Evolutionary conservation across 768 basidiomycete species (phyloP).

Genomic region (Tylopilus plumbeoviolaceoides): DNA sequence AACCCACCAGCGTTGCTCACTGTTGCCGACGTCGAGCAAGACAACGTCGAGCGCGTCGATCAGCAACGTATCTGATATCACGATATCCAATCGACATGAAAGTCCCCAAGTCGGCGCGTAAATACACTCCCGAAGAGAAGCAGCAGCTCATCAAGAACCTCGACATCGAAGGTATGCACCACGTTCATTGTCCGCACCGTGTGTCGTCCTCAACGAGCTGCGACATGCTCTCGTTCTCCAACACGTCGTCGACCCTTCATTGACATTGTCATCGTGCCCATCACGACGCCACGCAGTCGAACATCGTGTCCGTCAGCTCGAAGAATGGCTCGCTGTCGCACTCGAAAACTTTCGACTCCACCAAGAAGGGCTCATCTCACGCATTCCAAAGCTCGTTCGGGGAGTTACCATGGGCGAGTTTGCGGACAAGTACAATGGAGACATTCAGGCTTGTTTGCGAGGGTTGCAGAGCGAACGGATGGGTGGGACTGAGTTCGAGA

Average conservation of each 20-base stretch:
- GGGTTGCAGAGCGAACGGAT: constrained; percentile 66
- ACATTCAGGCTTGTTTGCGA: constrained; percentile 65
- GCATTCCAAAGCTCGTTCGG: constrained; percentile 73
- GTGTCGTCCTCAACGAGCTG: not conserved
- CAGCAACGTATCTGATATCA: not conserved
- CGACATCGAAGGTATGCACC: constrained; percentile 66
- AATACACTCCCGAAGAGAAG: constrained; percentile 65
- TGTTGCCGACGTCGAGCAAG: not conserved
- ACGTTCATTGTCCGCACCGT: not conserved
- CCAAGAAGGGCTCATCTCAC: constrained; percentile 68
- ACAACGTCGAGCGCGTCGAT: not conserved
- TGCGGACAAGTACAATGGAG: constrained; percentile 72
- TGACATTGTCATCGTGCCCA: not conserved
- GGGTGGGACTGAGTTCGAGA: constrained; percentile 48
- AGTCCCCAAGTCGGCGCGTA: constrained; percentile 21
- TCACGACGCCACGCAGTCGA: constrained; percentile 44
- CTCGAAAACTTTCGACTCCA: constrained; percentile 73
- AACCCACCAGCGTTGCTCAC: not conserved
- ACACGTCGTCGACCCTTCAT: not conserved
- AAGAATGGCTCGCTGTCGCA: constrained; percentile 68
- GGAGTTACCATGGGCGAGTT: constrained; percentile 73
- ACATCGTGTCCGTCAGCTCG: constrained; percentile 69
- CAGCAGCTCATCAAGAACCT: constrained; percentile 71
- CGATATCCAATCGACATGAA: constrained; percentile 17
- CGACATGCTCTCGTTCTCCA: too few relatives aligned